phyloP scores from a whole-genome alignment of 2,329 filamentous ascomycete species.

The Colletotrichum lentis region DNA sequence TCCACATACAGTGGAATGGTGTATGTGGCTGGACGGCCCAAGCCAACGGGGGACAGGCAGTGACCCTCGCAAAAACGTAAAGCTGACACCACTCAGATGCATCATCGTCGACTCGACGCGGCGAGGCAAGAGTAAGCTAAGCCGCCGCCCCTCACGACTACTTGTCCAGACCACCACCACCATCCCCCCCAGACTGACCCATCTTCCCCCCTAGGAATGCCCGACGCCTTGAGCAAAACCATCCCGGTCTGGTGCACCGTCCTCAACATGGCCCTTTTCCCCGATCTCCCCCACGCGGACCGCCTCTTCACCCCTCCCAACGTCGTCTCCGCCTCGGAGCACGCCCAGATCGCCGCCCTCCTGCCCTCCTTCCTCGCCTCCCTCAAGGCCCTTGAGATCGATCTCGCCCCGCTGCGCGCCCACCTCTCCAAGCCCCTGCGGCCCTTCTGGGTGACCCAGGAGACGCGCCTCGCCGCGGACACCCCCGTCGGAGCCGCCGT shows the following conservation, averaged over 20 bases:
- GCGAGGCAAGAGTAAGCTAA: conserved; percentile 77
- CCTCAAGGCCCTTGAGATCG: conserved; percentile 65
- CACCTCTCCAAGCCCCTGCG: conserved; percentile 76
- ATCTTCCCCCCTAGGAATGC: conserved; percentile 68
- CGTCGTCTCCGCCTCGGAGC: conserved; percentile 77
- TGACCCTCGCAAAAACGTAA: not conserved
- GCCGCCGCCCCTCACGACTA: not conserved
- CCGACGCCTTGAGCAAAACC: conserved; percentile 92
- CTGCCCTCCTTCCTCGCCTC: conserved; percentile 64
- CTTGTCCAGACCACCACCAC: not conserved
- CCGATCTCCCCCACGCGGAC: conserved; percentile 52
- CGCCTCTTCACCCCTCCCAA: conserved; percentile 74
- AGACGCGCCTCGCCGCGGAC: conserved; percentile 58
- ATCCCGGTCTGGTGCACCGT: conserved; percentile 93
- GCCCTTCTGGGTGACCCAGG: conserved; percentile 81
- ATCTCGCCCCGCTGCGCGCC: conserved; percentile 61
- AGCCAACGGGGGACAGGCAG: too few relatives aligned
- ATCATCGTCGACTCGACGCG: conserved; percentile 94
- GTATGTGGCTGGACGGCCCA: not conserved
- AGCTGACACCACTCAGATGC: conserved; percentile 56
- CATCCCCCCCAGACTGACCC: conserved; percentile 27
- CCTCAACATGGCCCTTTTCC: conserved; percentile 81
- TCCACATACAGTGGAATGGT: too few relatives aligned
- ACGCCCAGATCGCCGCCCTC: conserved; percentile 76
- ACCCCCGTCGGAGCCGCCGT: conserved; percentile 42